phyloP scores from a whole-genome alignment of 2,329 filamentous ascomycete species.

The Sarocladiaceae sp. region DNA sequence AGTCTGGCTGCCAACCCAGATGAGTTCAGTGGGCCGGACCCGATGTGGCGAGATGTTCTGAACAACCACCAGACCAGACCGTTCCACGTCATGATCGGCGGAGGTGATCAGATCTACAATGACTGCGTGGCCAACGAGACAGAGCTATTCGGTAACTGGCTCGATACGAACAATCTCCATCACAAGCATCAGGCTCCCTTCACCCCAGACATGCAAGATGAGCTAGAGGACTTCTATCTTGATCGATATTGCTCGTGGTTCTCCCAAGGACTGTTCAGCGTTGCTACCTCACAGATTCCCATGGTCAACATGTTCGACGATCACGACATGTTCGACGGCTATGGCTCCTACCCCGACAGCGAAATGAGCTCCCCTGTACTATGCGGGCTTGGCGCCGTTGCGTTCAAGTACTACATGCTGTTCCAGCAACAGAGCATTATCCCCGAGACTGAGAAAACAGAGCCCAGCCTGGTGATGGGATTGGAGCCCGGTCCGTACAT shows the following conservation, averaged over 20 bases:
- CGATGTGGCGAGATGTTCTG: constrained; percentile 92
- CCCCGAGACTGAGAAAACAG: constrained; percentile 74
- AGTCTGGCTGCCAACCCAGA: constrained; percentile 73
- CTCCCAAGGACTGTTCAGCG: constrained; percentile 88
- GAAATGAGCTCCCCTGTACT: constrained; percentile 93
- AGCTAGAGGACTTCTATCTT: constrained; percentile 85
- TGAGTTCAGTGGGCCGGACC: constrained; percentile 85
- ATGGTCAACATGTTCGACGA: constrained; percentile 99
- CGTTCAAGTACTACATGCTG: constrained; percentile 98
- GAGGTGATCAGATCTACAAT: constrained; percentile 96
- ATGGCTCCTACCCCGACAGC: constrained; percentile 84
- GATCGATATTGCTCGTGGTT: constrained; percentile 93
- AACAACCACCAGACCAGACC: constrained; percentile 87
- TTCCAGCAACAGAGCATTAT: constrained; percentile 93
- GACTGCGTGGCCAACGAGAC: constrained; percentile 77
- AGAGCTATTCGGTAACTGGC: constrained; percentile 76
- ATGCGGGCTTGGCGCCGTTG: constrained; percentile 80
- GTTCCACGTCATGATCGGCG: constrained; percentile 98
- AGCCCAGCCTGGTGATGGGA: constrained; percentile 90
- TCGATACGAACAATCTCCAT: constrained; percentile 71
- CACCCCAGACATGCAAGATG: constrained; percentile 75
- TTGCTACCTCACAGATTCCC: constrained; percentile 90
- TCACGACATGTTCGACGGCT: constrained; percentile 88
- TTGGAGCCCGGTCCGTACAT: constrained; percentile 83
- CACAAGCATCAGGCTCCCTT: constrained; percentile 79